Percentiles rank a stretch among this genome's conserved stretches.
These are phyloP conservation scores for Carpinus fangiana DNA, from an alignment of 306 rosid genomes.

Conservation along the genomic window DNA sequence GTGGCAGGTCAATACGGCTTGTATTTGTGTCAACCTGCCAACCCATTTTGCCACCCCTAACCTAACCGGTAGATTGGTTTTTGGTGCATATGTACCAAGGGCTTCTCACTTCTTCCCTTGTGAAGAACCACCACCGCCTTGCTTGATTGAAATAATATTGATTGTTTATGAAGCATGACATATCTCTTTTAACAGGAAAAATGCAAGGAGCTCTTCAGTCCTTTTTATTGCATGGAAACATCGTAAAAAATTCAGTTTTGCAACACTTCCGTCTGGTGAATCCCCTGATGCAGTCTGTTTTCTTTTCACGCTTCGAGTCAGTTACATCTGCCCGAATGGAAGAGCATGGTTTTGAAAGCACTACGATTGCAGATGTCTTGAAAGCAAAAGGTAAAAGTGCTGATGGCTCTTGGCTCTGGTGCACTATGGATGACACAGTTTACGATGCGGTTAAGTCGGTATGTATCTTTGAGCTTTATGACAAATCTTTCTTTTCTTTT, in stretches of 20 bases:
- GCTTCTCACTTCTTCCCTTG: constrained; percentile 9
- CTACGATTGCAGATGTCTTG: constrained; percentile 79
- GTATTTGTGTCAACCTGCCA: too few species aligned
- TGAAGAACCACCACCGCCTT: constrained; percentile 6
- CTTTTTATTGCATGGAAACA: constrained; percentile 57
- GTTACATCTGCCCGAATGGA: constrained; percentile 62
- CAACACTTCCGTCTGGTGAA: constrained; percentile 73
- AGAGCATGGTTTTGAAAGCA: constrained; percentile 99
- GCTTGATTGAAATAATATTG: not conserved
- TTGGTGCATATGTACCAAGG: constrained; percentile 12
- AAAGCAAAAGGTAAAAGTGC: constrained; percentile 76
- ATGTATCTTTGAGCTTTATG: constrained; percentile 30
- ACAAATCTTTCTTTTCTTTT: not conserved
- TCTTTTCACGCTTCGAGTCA: constrained; percentile 61
- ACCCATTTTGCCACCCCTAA: too few species aligned
- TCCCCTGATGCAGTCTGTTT: constrained; percentile 71
- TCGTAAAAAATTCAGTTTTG: constrained; percentile 72
- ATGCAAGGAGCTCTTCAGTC: constrained; percentile 85
- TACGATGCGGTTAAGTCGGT: constrained; percentile 99
- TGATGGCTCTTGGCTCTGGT: constrained; percentile 99
- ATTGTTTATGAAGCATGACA: constrained; percentile 12
- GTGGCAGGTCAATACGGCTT: too few species aligned
- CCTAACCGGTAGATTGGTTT: constrained; percentile 2
- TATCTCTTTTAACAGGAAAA: constrained; percentile 40
- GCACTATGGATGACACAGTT: constrained; percentile 86